Conservation (phyloP, 305 asterid genomes). For the Fraxinus angustifolia region DNA sequence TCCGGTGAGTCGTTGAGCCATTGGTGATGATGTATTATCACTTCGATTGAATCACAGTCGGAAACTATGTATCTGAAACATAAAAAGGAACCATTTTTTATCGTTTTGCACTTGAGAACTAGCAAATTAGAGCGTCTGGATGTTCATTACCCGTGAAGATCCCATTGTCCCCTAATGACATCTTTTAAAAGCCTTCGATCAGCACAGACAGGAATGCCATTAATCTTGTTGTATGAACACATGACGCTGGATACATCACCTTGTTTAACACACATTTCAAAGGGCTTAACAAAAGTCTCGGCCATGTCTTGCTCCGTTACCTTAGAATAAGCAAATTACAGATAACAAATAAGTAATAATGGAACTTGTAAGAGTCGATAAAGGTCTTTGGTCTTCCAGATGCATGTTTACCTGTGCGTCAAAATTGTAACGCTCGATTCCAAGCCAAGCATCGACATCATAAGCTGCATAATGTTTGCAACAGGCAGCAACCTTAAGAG, state of each 20-base stretch:
- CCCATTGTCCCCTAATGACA: slow-evolving; percentile 39
- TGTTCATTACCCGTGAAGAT: slow-evolving; percentile 34
- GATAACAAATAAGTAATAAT: background rate
- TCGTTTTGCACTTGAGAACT: background rate
- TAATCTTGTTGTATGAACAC: slow-evolving; percentile 41
- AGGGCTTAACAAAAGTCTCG: slow-evolving; percentile 37
- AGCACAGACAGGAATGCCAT: slow-evolving; percentile 41
- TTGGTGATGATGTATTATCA: slow-evolving; percentile 24
- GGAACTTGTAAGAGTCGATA: background rate
- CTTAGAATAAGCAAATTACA: slow-evolving; percentile 4
- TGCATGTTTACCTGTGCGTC: slow-evolving; percentile 20
- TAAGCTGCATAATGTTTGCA: slow-evolving; percentile 47
- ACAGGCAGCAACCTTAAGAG: slow-evolving; percentile 40
- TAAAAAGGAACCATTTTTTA: background rate
- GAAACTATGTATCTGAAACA: slow-evolving; percentile 32
- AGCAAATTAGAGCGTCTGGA: background rate
- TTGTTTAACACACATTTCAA: slow-evolving; percentile 37
- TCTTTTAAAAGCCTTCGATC: slow-evolving; percentile 29
- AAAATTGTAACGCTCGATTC: slow-evolving; percentile 27
- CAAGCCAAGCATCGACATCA: slow-evolving; percentile 39
- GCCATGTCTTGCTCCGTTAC: slow-evolving; percentile 39
- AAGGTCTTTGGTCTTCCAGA: background rate
- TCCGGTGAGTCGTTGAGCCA: slow-evolving; percentile 29
- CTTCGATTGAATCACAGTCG: slow-evolving; percentile 38
- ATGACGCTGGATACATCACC: slow-evolving; percentile 40